phyloP scores from a whole-genome alignment of 345 rosid species.

The Arabidopsis arenosa region DNA sequence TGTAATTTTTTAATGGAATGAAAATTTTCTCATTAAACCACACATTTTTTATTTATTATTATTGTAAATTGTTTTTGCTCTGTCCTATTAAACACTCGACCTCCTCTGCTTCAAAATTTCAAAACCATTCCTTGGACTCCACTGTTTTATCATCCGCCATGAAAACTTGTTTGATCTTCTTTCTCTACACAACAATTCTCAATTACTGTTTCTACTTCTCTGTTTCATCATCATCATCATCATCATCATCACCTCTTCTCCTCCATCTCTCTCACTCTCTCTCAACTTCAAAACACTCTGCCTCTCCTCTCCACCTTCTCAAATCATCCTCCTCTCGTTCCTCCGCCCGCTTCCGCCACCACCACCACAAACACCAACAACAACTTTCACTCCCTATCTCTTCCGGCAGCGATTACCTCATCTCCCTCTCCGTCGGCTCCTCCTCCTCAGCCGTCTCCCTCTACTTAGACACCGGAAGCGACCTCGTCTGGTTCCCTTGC shows the following conservation, averaged over 20 bases:
- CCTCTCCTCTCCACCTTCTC: conserved; percentile 78
- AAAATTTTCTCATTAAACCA: too few species aligned
- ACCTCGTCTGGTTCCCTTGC: conserved; percentile 98
- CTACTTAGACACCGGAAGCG: conserved; percentile 94
- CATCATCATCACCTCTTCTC: conserved; percentile 45
- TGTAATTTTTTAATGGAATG: neutral
- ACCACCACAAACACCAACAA: conserved; percentile 44
- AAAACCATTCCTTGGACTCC: conserved; percentile 28
- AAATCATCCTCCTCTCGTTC: conserved; percentile 78
- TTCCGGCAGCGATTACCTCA: conserved; percentile 87
- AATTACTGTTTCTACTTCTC: conserved; percentile 31
- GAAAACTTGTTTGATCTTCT: conserved; percentile 33
- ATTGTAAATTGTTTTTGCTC: conserved; percentile 13
- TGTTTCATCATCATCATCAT: conserved; percentile 38
- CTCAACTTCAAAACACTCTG: conserved; percentile 57
- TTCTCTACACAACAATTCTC: conserved; percentile 35
- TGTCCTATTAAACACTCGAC: conserved; percentile 23
- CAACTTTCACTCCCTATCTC: conserved; percentile 88
- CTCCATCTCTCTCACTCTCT: conserved; percentile 75
- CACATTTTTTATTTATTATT: too few species aligned
- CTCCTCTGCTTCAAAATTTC: conserved; percentile 22
- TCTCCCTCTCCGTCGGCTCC: conserved; percentile 72
- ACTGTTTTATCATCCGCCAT: conserved; percentile 27
- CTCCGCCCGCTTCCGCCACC: conserved; percentile 68
- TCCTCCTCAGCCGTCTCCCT: conserved; percentile 65